phyloP scores from a whole-genome alignment of 129 eudicot species.

The Chrysanthemum seticuspe region DNA sequence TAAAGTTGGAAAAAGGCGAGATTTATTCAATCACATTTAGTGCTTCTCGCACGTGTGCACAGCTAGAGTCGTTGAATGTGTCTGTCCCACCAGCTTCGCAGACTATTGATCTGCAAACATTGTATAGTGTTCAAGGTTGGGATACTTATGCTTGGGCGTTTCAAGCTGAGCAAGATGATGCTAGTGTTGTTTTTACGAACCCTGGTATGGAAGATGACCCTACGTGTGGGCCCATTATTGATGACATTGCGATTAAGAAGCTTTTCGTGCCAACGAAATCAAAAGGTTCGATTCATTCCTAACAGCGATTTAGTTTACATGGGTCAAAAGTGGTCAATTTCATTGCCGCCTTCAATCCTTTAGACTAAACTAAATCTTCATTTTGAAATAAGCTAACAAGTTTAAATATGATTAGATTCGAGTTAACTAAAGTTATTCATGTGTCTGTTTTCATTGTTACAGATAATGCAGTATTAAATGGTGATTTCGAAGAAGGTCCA shows the following conservation, averaged over 20 bases:
- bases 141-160: slow-evolving; percentile 96
- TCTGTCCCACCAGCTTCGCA: slow-evolving; percentile 85
- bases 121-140: slow-evolving; percentile 97
- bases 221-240: slow-evolving; percentile 94
- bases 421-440: not conserved
- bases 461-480: slow-evolving; percentile 89
- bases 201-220: slow-evolving; percentile 99
- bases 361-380: not conserved
- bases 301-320: too few species aligned
- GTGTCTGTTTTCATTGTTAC: not conserved
- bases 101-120: slow-evolving; percentile 81
- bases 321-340: too few species aligned
- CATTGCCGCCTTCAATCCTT: not conserved
- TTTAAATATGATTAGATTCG: not conserved
- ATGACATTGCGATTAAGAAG: slow-evolving; percentile 89
- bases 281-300: slow-evolving; percentile 46
- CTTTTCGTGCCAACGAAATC: slow-evolving; percentile 68
- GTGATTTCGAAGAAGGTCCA: slow-evolving; percentile 98
- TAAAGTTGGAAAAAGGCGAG: slow-evolving; percentile 70
- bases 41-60: slow-evolving; percentile 97
- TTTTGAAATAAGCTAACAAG: too few species aligned
- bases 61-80: slow-evolving; percentile 91
- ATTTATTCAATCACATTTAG: slow-evolving; percentile 86
- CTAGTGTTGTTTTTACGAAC: slow-evolving; percentile 55
- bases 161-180: slow-evolving; percentile 62